Conservation (phyloP, 2,329 filamentous ascomycete genomes). For the Cladophialophora yegresii region DNA sequence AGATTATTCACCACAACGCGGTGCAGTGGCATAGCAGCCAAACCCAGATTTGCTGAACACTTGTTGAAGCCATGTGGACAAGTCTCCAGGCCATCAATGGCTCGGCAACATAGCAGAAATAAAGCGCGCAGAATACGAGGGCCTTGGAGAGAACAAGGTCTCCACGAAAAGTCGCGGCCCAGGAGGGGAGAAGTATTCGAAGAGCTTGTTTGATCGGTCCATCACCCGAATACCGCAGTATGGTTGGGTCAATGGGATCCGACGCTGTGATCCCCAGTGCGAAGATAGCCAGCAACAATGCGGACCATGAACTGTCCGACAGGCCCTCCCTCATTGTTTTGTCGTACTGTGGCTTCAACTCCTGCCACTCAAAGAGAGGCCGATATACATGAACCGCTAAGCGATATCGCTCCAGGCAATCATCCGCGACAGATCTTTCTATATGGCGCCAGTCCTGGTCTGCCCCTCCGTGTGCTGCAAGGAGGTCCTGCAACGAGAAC, state of each 20-base stretch:
- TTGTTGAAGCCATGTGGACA: conserved; percentile 19
- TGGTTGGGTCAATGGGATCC: not conserved
- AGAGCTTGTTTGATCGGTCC: not conserved
- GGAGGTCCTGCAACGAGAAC: not conserved
- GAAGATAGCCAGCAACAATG: not conserved
- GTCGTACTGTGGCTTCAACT: not conserved
- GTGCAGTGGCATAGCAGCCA: not conserved
- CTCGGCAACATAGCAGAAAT: not conserved
- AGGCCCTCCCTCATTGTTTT: not conserved
- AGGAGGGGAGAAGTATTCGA: not conserved
- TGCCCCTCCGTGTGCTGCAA: not conserved
- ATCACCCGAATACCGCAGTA: not conserved
- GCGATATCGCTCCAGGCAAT: not conserved
- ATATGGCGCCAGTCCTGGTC: not conserved
- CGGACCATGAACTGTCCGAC: not conserved
- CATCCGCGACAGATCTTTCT: not conserved
- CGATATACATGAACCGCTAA: not conserved
- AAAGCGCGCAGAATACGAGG: not conserved
- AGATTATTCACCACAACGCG: not conserved
- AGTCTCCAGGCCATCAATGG: conserved; percentile 16
- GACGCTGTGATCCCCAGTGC: not conserved
- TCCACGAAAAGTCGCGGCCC: not conserved
- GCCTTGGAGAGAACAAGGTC: not conserved
- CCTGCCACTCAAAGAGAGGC: not conserved
- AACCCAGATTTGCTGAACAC: conserved; percentile 16